Conservation (phyloP, 108 stramenopile genomes). For the Nannochloropsis oceanica region DNA sequence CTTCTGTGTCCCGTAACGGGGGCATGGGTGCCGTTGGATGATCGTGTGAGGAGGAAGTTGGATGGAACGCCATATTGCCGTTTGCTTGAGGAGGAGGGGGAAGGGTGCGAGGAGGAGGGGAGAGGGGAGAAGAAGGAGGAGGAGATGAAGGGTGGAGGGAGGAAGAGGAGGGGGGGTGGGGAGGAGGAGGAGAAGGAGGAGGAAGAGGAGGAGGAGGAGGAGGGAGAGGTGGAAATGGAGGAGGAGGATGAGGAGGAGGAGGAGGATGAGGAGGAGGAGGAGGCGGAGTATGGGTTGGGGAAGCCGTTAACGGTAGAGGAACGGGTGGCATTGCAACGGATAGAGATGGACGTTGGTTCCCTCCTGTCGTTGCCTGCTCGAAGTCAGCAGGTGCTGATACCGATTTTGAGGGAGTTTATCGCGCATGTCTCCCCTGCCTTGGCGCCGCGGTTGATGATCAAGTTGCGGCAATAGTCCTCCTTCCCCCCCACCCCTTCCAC, state of each 20-base stretch:
- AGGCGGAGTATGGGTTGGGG: not conserved
- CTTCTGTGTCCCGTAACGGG: conserved; percentile 62
- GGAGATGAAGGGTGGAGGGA: not conserved
- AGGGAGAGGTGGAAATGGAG: not conserved
- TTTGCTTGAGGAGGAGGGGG: not conserved
- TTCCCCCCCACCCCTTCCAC: too few species aligned
- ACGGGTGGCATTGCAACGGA: not conserved
- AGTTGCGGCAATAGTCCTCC: not conserved
- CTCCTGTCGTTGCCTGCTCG: not conserved
- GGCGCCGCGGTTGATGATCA: not conserved
- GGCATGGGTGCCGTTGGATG: conserved; percentile 61
- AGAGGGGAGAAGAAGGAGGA: not conserved
- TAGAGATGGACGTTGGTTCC: not conserved
- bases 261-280: conserved; percentile 5
- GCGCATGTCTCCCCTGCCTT: not conserved
- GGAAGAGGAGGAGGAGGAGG: not conserved
- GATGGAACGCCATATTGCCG: conserved; percentile 20
- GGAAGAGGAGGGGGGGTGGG: not conserved
- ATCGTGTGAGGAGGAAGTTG: conserved; percentile 40
- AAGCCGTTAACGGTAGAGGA: not conserved
- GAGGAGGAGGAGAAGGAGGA: not conserved
- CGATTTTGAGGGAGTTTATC: not conserved
- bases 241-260: conserved; percentile 2
- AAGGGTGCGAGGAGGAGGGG: not conserved
- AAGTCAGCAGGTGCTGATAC: not conserved